Percentiles rank a stretch among this genome's conserved stretches.
Evolutionary conservation across 345 rosid genomes (phyloP).

Genomic region (Eucalyptus erythrocorys): DNA sequence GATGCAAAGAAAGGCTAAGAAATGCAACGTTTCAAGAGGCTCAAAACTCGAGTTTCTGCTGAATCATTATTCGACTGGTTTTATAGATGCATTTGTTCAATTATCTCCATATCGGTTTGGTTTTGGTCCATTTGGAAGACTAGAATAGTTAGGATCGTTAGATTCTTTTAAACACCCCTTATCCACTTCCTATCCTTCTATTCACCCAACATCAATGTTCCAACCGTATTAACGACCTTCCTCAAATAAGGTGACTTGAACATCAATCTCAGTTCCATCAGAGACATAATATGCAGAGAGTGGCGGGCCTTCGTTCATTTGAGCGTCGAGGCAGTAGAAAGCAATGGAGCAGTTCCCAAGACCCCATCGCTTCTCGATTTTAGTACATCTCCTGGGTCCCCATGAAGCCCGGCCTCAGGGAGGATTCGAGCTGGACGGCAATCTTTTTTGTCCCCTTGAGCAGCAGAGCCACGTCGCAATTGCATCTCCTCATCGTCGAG

Average conservation of each 20-base stretch:
- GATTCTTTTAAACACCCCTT: neutral
- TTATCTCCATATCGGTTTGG: neutral
- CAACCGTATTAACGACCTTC: neutral
- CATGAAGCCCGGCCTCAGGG: neutral
- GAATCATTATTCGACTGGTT: neutral
- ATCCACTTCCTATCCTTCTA: neutral
- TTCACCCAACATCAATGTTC: neutral
- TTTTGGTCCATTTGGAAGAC: neutral
- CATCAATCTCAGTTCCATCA: neutral
- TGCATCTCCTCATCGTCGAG: neutral
- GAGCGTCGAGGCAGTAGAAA: neutral
- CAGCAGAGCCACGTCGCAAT: neutral
- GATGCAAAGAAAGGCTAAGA: neutral
- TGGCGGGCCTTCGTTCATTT: neutral
- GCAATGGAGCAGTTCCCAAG: neutral
- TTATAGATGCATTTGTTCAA: neutral
- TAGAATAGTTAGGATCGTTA: neutral
- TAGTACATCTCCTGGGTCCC: neutral
- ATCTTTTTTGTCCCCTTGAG: neutral
- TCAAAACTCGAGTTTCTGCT: neutral
- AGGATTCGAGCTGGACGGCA: neutral
- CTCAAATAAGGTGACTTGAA: neutral
- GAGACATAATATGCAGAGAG: neutral
- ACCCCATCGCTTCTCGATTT: neutral
- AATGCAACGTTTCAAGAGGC: neutral